Percentiles rank a stretch among this genome's conserved stretches.
Evolutionary conservation across 257 asterid genomes (phyloP).

Genomic region (Rubia yunnanensis): DNA sequence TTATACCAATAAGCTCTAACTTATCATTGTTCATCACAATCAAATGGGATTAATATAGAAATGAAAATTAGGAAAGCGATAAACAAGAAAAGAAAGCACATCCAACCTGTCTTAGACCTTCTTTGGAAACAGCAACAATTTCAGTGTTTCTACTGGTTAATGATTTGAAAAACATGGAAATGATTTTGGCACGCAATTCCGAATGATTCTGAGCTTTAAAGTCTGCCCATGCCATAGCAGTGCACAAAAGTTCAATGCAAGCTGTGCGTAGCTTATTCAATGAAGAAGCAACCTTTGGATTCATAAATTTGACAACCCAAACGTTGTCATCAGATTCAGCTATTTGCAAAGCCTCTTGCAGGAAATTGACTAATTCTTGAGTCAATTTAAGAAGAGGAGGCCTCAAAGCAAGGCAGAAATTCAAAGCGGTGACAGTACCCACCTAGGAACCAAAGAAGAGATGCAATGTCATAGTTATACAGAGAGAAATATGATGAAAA

Average conservation of each 20-base stretch:
- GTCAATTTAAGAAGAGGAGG: conserved; percentile 98
- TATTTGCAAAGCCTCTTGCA: conserved; percentile 97
- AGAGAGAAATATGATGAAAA: background rate
- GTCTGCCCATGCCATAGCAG: conserved; percentile 99
- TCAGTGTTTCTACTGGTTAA: conserved; percentile 83
- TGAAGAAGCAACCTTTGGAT: conserved; percentile 81
- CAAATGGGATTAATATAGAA: background rate
- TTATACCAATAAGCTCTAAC: background rate
- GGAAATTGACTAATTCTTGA: conserved; percentile 76
- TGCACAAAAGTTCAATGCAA: conserved; percentile 94
- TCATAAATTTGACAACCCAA: conserved; percentile 88
- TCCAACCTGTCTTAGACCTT: conserved; percentile 93
- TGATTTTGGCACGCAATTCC: conserved; percentile 87
- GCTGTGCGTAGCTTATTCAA: conserved; percentile 92
- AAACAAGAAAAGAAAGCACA: background rate
- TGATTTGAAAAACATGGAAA: conserved; percentile 97
- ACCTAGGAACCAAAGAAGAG: conserved; percentile 44
- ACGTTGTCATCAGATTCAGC: conserved; percentile 93
- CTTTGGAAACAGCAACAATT: conserved; percentile 98
- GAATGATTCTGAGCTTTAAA: conserved; percentile 91
- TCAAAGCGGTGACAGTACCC: conserved; percentile 93
- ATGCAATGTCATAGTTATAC: conserved; percentile 13
- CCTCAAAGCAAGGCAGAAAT: conserved; percentile 95
- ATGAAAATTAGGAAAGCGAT: background rate
- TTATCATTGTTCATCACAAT: background rate